A percentile compares a stretch with the other conserved stretches of the same genome.
Evolutionary conservation across 495 filamentous ascomycete species (phyloP).

Genomic region (Darksidea phi): DNA sequence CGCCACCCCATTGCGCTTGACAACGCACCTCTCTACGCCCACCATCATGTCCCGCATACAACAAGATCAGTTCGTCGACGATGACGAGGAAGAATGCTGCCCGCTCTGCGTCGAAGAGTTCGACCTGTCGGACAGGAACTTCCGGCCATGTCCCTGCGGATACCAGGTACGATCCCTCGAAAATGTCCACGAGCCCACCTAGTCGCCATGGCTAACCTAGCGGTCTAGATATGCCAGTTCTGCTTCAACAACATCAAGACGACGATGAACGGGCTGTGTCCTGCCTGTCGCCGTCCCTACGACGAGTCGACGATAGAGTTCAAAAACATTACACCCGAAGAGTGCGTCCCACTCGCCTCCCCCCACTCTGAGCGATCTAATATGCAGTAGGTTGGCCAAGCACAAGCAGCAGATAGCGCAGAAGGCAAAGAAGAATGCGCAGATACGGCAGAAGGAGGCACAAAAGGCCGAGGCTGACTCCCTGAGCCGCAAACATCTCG

Average conservation of each 20-base stretch:
- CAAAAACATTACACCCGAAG: slow-evolving; percentile 88
- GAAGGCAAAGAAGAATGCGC: slow-evolving; percentile 86
- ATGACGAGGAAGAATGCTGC: slow-evolving; percentile 76
- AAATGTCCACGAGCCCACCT: background rate
- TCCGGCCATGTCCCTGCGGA: slow-evolving; percentile 94
- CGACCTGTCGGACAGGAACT: slow-evolving; percentile 94
- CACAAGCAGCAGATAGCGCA: slow-evolving; percentile 79
- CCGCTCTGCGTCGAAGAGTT: slow-evolving; percentile 99
- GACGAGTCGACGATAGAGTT: slow-evolving; percentile 95
- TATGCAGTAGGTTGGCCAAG: slow-evolving; percentile 36
- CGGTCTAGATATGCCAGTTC: slow-evolving; percentile 89
- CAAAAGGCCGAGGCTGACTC: slow-evolving; percentile 95
- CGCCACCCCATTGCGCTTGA: slow-evolving; percentile 30
- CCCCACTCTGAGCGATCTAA: slow-evolving; percentile 16
- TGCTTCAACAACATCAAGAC: slow-evolving; percentile 98
- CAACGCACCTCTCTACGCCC: slow-evolving; percentile 18
- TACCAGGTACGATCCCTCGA: slow-evolving; percentile 71
- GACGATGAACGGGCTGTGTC: slow-evolving; percentile 92
- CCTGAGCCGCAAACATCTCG: slow-evolving; percentile 88
- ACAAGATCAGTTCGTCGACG: slow-evolving; percentile 96
- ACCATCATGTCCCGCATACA: slow-evolving; percentile 62
- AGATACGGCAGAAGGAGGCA: slow-evolving; percentile 87
- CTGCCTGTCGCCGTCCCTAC: slow-evolving; percentile 91
- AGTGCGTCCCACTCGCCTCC: slow-evolving; percentile 58
- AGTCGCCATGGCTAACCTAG: slow-evolving; percentile 13